Percentiles rank a stretch among this genome's conserved stretches.
These are phyloP conservation scores for Cercospora canescens DNA, from an alignment of 2,329 filamentous ascomycete genomes.

Conservation along the genomic window DNA sequence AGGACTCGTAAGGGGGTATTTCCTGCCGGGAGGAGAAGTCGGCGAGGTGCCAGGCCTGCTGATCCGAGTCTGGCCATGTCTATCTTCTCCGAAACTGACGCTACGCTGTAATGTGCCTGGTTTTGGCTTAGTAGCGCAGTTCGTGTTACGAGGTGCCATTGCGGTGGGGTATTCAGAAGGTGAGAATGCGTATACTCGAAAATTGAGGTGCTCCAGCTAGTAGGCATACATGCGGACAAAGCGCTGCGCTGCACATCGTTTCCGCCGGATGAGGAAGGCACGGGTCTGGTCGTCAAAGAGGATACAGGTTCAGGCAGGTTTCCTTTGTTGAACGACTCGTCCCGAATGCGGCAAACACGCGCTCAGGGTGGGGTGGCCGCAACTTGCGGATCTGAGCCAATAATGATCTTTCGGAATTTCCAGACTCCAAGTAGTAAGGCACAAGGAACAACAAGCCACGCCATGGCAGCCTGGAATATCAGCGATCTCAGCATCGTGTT, in stretches of 20 bases:
- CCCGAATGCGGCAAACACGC: not conserved
- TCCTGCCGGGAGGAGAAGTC: not conserved
- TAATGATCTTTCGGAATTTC: conserved; percentile 34
- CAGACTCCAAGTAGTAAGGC: conserved; percentile 21
- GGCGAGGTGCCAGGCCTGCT: conserved; percentile 6
- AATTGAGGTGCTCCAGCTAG: not conserved
- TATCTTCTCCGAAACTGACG: conserved; percentile 8
- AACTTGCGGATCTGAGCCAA: not conserved
- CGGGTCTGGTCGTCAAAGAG: not conserved
- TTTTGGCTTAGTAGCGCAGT: not conserved
- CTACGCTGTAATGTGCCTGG: not conserved
- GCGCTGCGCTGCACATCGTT: not conserved
- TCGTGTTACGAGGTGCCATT: not conserved
- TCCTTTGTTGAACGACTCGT: not conserved
- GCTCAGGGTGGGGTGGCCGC: not conserved
- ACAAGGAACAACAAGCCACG: conserved; percentile 60
- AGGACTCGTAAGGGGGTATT: conserved; percentile 1
- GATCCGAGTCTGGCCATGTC: not conserved
- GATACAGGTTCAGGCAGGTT: not conserved
- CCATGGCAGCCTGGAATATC: conserved; percentile 76
- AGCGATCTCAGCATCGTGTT: conserved; percentile 72
- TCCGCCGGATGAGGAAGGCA: not conserved
- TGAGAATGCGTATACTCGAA: not conserved
- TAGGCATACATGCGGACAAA: not conserved
- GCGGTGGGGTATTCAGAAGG: not conserved